A percentile compares a stretch with the other conserved stretches of the same genome.
Conservation (phyloP, 192 early-diverging fungal species). For the Backusella macrospora region DNA sequence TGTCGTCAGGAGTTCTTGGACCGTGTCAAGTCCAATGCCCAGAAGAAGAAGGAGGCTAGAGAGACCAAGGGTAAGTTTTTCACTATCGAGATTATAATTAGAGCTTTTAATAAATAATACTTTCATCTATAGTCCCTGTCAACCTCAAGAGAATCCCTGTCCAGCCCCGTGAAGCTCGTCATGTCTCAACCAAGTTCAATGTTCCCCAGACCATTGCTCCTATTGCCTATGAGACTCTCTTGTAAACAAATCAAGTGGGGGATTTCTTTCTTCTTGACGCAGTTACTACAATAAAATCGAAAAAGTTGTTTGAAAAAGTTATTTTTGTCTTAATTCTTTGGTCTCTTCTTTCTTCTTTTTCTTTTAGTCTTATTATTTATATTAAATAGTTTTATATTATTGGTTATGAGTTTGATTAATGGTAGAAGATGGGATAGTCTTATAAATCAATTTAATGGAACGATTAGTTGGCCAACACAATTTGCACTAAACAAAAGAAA, state of each 20-base stretch:
- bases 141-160: constrained; percentile 91
- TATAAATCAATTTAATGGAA: no score
- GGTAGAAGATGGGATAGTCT: no score
- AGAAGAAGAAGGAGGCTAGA: constrained; percentile 79
- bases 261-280: not conserved
- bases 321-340: not conserved
- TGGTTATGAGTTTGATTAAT: no score
- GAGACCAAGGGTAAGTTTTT: constrained; percentile 31
- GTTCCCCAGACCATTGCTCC: constrained; percentile 91
- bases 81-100: not conserved
- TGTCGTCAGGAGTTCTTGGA: constrained; percentile 97
- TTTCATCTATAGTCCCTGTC: constrained; percentile 44
- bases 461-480: no score
- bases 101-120: not conserved
- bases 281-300: not conserved
- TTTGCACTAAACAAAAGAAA: no score
- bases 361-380: no score
- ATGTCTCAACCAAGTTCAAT: constrained; percentile 88
- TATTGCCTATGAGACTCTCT: constrained; percentile 90
- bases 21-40: constrained; percentile 95
- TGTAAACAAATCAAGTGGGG: constrained; percentile 41
- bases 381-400: no score
- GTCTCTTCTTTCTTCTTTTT: not conserved
- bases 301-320: not conserved
- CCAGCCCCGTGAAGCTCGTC: constrained; percentile 85